phyloP scores from a whole-genome alignment of 2,329 filamentous ascomycete genomes.

The Fusarium dlaminii region DNA sequence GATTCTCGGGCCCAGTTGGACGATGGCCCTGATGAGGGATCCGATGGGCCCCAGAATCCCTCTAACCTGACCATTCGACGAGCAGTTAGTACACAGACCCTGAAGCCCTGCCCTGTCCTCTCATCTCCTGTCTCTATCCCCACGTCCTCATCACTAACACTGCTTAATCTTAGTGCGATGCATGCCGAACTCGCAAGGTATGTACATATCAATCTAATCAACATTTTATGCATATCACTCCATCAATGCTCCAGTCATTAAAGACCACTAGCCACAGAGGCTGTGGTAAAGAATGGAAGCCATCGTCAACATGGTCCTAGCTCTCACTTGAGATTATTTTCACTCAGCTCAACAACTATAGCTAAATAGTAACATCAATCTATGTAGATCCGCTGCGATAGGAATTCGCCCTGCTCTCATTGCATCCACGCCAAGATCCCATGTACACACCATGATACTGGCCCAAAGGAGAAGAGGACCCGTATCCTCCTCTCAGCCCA shows the following conservation, averaged over 20 bases:
- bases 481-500: constrained; percentile 50
- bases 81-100: constrained; percentile 34
- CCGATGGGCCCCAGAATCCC: constrained; percentile 34
- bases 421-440: constrained; percentile 50
- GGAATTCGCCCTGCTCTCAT: constrained; percentile 50
- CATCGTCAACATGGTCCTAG: background rate
- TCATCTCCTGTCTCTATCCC: background rate
- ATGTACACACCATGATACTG: constrained; percentile 47
- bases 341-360: background rate
- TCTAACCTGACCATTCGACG: constrained; percentile 35
- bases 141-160: constrained; percentile 18
- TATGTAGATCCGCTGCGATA: constrained; percentile 50
- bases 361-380: constrained; percentile 3
- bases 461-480: constrained; percentile 49
- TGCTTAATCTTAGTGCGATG: constrained; percentile 45
- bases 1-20: constrained; percentile 23
- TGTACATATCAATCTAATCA: constrained; percentile 29
- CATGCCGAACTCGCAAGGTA: constrained; percentile 48
- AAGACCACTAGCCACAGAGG: background rate
- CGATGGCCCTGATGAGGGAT: constrained; percentile 37
- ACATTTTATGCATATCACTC: background rate
- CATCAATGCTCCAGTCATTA: background rate
- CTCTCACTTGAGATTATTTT: background rate
- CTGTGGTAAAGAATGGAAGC: background rate
- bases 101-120: background rate